Evolutionary conservation across 2,329 filamentous ascomycete genomes (phyloP), one percentile per base, ranked within the genome.

Genomic region (Zasmidium cellare): DNA sequence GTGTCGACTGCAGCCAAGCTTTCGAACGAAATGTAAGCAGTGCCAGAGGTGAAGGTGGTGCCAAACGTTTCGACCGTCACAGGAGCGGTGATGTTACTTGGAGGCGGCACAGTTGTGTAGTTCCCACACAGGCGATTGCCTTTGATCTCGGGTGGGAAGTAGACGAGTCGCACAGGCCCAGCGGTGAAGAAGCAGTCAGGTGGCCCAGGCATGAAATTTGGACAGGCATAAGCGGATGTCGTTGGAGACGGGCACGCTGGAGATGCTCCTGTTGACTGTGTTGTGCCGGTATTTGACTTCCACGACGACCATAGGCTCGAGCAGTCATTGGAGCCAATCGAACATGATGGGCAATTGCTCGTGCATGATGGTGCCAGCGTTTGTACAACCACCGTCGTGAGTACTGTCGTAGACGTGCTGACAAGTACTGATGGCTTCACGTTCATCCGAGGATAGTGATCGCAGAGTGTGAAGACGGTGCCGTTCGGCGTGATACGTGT

Each of bases 11-110:
- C 62, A 28, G 31, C 53, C 9, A 63, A 31, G 12, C 14, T 24
- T n/a, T 54, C 57, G 54, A 59, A 65, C n/a, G 58, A 61, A 18
- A 65, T 61, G 55, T 65, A 65, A 1, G 62, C 58, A 7, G 62
- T 62, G 1, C 60, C 60, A 5, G 55, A 60, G 0, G 58, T 60
- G 24, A 64, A 62, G 7, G 59, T 60, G 9, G 59, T 64, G 16
- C 59, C 62, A 3, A 57, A 22, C 3, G 59, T 48, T 22, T 51
- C 57, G 14, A 45, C 35, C 9, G 58, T 61, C 3, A 41, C 24
- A 2, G 56, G 59, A 9, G 48, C 35, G 31, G 35, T 52, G 14
- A 24, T 7, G 12, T 50, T 57, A 16, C 9, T 46, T n/a, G 5
- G 16, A 6, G 23, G 23, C 14, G 38, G 24, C n/a, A 24, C n/a